Percentiles rank a stretch among this genome's conserved stretches.
phyloP scores from a whole-genome alignment of 2,329 filamentous ascomycete genomes.

The Colletotrichum navitas region DNA sequence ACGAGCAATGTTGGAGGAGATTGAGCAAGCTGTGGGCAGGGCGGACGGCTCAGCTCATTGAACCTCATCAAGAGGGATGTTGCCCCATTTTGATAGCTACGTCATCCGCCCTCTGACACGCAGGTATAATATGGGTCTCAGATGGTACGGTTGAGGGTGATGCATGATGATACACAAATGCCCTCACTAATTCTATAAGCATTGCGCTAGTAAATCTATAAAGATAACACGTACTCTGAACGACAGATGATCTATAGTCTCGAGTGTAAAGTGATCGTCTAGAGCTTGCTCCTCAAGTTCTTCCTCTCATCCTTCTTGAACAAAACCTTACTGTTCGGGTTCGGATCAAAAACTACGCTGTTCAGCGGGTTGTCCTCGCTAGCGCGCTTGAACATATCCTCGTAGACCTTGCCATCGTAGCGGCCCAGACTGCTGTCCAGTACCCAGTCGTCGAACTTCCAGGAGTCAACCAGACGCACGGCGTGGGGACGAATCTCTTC shows the following conservation, averaged over 20 bases:
- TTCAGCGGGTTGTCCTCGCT: slow-evolving; percentile 81
- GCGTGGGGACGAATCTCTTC: slow-evolving; percentile 81
- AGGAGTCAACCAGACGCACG: slow-evolving; percentile 77
- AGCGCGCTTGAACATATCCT: slow-evolving; percentile 80
- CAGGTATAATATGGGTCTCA: neutral
- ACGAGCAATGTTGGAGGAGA: neutral
- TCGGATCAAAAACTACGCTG: slow-evolving; percentile 77
- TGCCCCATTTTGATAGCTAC: neutral
- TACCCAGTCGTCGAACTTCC: slow-evolving; percentile 84
- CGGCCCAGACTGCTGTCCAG: slow-evolving; percentile 78
- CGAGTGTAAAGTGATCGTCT: slow-evolving; percentile 18
- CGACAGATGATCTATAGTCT: neutral
- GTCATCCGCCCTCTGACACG: neutral
- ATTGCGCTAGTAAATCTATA: slow-evolving; percentile 13
- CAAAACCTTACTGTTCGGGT: slow-evolving; percentile 72
- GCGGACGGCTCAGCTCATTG: neutral
- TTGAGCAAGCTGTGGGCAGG: slow-evolving; percentile 6
- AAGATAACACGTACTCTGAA: neutral
- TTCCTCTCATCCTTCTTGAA: slow-evolving; percentile 69
- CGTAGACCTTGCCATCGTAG: slow-evolving; percentile 81
- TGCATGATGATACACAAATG: neutral
- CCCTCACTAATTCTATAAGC: neutral
- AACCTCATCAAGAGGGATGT: neutral
- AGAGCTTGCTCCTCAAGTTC: slow-evolving; percentile 62
- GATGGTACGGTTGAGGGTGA: neutral